These are phyloP conservation scores for Globisporangium canariense DNA, from an alignment of 352 stramenopile species.

Conservation along the genomic window DNA sequence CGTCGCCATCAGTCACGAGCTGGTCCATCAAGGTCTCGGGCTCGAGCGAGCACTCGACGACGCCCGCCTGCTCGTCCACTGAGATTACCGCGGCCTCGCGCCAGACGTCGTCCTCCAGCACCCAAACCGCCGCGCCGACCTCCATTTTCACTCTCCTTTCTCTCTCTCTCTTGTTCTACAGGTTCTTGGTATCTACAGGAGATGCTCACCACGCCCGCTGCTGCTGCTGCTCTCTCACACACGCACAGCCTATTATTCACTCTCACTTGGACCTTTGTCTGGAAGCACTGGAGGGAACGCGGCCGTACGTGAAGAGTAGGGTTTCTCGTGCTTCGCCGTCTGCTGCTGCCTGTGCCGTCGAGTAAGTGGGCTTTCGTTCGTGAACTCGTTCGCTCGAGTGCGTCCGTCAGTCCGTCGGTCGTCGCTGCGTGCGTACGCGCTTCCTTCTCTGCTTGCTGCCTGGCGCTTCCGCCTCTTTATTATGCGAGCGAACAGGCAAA, in stretches of 20 bases:
- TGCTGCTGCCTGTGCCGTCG: not conserved
- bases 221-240: no score
- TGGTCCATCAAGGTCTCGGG: conserved; percentile 37
- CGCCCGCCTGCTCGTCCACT: conserved; percentile 34
- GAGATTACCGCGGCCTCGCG: conserved; percentile 60
- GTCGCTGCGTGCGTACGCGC: not conserved
- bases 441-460: not conserved
- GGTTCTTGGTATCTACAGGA: not conserved
- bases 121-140: conserved; percentile 69
- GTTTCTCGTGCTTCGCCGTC: not conserved
- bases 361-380: not conserved
- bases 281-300: not conserved
- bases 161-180: not conserved
- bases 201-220: not conserved
- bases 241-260: not conserved
- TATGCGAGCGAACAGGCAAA: conserved; percentile 1
- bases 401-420: not conserved
- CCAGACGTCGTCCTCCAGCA: conserved; percentile 70
- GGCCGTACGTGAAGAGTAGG: not conserved
- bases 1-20: conserved; percentile 24
- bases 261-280: not conserved
- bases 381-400: not conserved
- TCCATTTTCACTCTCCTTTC: conserved; percentile 44
- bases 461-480: not conserved
- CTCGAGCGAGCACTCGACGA: conserved; percentile 56